These are phyloP conservation scores for Bassia scoparia DNA, from an alignment of 148 eudicot genomes.

Conservation along the genomic window DNA sequence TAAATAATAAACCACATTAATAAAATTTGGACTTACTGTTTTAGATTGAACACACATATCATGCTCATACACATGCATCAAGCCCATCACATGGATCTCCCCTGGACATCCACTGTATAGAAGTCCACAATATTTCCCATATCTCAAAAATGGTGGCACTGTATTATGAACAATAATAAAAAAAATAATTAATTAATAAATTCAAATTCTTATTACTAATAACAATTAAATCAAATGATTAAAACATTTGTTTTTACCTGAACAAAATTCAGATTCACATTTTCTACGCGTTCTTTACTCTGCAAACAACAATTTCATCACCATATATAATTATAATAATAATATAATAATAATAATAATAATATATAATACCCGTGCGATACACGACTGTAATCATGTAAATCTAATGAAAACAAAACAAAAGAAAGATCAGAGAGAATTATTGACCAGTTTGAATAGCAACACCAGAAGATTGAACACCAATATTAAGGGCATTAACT, in stretches of 20 bases:
- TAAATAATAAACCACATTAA: not conserved
- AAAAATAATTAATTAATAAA: too few species aligned
- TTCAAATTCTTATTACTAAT: too few species aligned
- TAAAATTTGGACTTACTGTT: slow-evolving; percentile 28
- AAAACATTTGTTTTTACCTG: slow-evolving; percentile 31
- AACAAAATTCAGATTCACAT: slow-evolving; percentile 69
- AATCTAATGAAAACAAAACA: not conserved
- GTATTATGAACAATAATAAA: not conserved
- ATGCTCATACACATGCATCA: slow-evolving; percentile 67
- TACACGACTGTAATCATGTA: not conserved
- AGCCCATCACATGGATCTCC: slow-evolving; percentile 64
- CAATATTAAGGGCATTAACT: slow-evolving; percentile 48
- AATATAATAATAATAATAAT: not conserved
- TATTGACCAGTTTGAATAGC: not conserved
- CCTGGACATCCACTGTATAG: slow-evolving; percentile 72
- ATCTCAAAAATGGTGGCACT: slow-evolving; percentile 61
- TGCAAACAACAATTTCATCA: slow-evolving; percentile 19
- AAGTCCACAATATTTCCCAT: slow-evolving; percentile 67
- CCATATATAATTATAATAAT: not conserved
- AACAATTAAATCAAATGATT: too few species aligned
- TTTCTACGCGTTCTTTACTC: slow-evolving; percentile 55
- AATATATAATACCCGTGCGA: not conserved
- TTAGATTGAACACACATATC: slow-evolving; percentile 55
- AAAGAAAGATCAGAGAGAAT: not conserved
- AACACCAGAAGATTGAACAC: slow-evolving; percentile 35